Percentiles rank a stretch among this genome's conserved stretches.
phyloP scores from a whole-genome alignment of 2,329 filamentous ascomycete genomes.

The Sporothrix globosa region DNA sequence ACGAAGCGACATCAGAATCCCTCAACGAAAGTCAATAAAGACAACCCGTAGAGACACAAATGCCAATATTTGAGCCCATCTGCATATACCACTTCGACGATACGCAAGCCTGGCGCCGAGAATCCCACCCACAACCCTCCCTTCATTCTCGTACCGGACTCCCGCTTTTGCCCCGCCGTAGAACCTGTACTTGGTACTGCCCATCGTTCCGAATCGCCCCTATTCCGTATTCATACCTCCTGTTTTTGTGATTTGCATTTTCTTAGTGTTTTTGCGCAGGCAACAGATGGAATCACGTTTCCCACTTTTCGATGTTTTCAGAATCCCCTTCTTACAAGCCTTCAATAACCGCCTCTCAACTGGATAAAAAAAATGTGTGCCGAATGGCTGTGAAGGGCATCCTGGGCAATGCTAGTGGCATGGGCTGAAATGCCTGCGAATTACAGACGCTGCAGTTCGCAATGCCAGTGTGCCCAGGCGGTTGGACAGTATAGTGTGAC shows the following conservation, averaged over 20 bases:
- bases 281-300: not conserved
- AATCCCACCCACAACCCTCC: constrained; percentile 27
- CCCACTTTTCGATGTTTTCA: constrained; percentile 8
- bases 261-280: constrained; percentile 17
- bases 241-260: constrained; percentile 18
- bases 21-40: not conserved
- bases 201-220: not conserved
- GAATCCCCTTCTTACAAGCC: not conserved
- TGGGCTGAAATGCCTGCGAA: constrained; percentile 5
- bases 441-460: not conserved
- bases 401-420: not conserved
- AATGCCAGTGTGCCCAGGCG: not conserved
- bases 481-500: not conserved
- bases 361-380: constrained; percentile 1
- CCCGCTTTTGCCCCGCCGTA: not conserved
- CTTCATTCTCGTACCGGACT: constrained; percentile 22
- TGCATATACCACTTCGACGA: not conserved
- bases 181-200: not conserved
- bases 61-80: not conserved
- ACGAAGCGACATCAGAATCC: not conserved
- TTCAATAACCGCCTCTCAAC: not conserved
- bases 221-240: not conserved
- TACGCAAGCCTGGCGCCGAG: not conserved
- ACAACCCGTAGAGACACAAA: not conserved
- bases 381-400: constrained; percentile 5